Evolutionary conservation across 176 grass and related monocot genomes (phyloP).

Genomic region (Tillandsia leiboldiana): DNA sequence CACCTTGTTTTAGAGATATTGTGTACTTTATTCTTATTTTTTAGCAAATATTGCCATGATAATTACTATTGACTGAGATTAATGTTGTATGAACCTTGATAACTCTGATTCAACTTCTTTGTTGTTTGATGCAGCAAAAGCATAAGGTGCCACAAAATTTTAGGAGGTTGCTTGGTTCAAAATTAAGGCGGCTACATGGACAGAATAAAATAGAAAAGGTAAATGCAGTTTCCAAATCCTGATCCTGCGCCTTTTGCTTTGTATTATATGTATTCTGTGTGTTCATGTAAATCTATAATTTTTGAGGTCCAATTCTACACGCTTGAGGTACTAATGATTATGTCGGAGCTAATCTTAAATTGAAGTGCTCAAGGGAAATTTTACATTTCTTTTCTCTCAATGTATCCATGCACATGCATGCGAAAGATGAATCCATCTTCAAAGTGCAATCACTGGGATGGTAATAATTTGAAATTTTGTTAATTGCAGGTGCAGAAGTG

Average conservation of each 20-base stretch:
- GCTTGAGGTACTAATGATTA: no score
- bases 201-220: slow-evolving; percentile 94
- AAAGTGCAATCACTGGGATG: slow-evolving; percentile 15
- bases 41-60: no score
- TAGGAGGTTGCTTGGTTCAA: slow-evolving; percentile 58
- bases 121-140: slow-evolving; percentile 60
- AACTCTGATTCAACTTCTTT: slow-evolving; percentile 15
- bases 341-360: no score
- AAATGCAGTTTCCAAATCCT: slow-evolving; percentile 9
- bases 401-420: not conserved
- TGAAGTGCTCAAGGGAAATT: no score
- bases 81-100: no score
- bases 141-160: slow-evolving; percentile 63
- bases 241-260: slow-evolving; percentile 6
- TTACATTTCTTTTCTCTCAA: not conserved
- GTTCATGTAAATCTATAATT: not conserved
- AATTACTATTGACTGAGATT: no score
- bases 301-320: no score
- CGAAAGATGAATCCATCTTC: slow-evolving; percentile 16
- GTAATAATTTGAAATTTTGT: slow-evolving; percentile 19
- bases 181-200: slow-evolving; percentile 60
- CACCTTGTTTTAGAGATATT: not conserved
- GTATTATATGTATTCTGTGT: not conserved
- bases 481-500: slow-evolving; percentile 45
- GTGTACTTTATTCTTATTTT: not conserved